Conservation (phyloP, 345 rosid species). For the Zanthoxylum bungeanum region DNA sequence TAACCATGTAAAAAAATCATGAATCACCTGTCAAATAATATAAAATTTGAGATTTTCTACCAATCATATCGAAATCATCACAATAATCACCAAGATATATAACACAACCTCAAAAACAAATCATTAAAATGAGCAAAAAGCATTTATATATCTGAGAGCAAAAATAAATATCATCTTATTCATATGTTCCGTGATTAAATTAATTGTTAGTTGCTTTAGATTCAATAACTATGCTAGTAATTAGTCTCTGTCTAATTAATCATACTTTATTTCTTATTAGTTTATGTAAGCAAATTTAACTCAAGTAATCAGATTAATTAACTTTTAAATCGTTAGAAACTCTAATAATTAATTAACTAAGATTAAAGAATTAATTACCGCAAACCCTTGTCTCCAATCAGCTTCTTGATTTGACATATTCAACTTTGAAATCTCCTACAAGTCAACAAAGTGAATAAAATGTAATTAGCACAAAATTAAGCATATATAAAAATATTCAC, state of each 20-base stretch:
- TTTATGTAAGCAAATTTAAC: not conserved
- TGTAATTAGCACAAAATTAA: not conserved
- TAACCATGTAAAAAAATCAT: not conserved
- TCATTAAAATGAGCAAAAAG: not conserved
- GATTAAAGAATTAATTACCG: not conserved
- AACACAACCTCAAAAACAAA: not conserved
- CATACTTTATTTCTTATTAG: not conserved
- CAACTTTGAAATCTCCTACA: not conserved
- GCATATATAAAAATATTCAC: not conserved
- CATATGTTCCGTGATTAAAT: not conserved
- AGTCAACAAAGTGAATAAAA: not conserved
- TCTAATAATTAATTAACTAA: not conserved
- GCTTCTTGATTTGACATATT: slow-evolving; percentile 4
- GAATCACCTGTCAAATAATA: not conserved
- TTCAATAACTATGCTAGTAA: not conserved
- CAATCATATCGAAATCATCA: too few species aligned
- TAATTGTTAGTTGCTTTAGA: not conserved
- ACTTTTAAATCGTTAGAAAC: not conserved
- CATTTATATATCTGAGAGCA: not conserved
- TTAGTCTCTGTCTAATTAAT: not conserved
- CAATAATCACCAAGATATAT: not conserved
- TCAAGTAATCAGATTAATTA: not conserved
- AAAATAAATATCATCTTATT: not conserved
- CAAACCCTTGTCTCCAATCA: not conserved
- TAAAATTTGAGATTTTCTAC: too few species aligned